Conservation (phyloP, 495 filamentous ascomycete genomes). For the Penicillium herquei region DNA sequence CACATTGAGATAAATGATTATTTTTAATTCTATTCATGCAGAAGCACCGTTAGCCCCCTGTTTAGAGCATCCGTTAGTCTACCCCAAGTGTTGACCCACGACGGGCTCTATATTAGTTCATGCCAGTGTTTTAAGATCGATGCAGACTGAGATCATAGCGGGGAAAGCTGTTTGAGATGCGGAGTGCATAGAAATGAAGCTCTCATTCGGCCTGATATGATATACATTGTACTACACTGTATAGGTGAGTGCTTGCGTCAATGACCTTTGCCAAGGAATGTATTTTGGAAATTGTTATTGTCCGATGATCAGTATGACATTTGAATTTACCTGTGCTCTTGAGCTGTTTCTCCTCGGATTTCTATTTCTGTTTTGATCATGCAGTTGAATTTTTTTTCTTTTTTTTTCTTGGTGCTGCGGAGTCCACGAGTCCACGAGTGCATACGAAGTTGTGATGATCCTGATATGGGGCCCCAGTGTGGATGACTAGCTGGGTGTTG, state of each 20-base stretch:
- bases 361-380: too few species aligned
- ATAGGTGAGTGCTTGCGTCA: background rate
- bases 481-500: background rate
- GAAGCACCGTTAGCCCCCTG: background rate
- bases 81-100: background rate
- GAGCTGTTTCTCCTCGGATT: background rate
- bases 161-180: background rate
- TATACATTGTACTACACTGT: background rate
- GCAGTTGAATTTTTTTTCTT: too few species aligned
- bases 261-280: background rate
- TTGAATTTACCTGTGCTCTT: background rate
- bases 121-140: background rate
- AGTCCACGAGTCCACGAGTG: too few species aligned
- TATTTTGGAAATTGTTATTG: too few species aligned
- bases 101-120: constrained; percentile 1
- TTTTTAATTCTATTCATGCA: background rate
- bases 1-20: too few species aligned
- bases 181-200: background rate
- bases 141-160: constrained; percentile 2
- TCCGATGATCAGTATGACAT: too few species aligned
- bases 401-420: too few species aligned
- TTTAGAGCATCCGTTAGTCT: background rate
- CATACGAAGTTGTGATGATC: too few species aligned
- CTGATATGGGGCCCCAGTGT: too few species aligned
- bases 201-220: background rate